Base-by-base conservation (phyloP, 768 basidiomycete genomes). In the Rickenella mellea region DNA sequence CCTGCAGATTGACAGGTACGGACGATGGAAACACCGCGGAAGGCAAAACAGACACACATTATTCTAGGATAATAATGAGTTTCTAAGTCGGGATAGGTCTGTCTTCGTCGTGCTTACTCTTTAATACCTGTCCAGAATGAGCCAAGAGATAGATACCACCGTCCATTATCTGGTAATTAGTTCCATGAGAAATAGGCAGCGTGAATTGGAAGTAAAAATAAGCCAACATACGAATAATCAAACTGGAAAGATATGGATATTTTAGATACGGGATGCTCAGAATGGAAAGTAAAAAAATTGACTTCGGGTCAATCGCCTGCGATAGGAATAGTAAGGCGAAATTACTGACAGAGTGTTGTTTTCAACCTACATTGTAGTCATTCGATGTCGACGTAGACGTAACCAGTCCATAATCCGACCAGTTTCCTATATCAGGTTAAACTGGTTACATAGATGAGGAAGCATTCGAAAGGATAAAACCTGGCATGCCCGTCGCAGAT, bases 101-200 rank as follows among this genome's bases (percentile, higher is more conserved):
- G n/a, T n/a, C n/a, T n/a, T n/a, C n/a, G n/a, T n/a, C n/a, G n/a
- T n/a, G n/a, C n/a, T n/a, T n/a, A n/a, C n/a, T n/a, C 51, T 46
- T 74, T 71, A 48, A 76, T 76, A 8, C 75, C 74, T 5, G 64
- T 69, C 73, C 74, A 75, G 60, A 67, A 76, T 44, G 70, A 72
- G 15, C 75, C 75, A 5, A 76, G 56, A 12, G 69, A 65, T 7
- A 78, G 63, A 38, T 58, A 63, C 73, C 71, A 74, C 38, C 59
- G 63, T 44, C 65, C 58, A 27, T 58, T 60, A 41, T 68, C 70
- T 63, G 44, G 19, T n/a, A n/a, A 27, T 48, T 35, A 5, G n/a
- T n/a, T n/a, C n/a, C n/a, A n/a, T n/a, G n/a, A n/a, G n/a, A n/a
- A n/a, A n/a, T n/a, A n/a, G n/a, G n/a, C 9, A 39, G 8, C 15